These are phyloP conservation scores for Metarhizium sp. DNA, from an alignment of 2,329 filamentous ascomycete species.

Conservation along the genomic window DNA sequence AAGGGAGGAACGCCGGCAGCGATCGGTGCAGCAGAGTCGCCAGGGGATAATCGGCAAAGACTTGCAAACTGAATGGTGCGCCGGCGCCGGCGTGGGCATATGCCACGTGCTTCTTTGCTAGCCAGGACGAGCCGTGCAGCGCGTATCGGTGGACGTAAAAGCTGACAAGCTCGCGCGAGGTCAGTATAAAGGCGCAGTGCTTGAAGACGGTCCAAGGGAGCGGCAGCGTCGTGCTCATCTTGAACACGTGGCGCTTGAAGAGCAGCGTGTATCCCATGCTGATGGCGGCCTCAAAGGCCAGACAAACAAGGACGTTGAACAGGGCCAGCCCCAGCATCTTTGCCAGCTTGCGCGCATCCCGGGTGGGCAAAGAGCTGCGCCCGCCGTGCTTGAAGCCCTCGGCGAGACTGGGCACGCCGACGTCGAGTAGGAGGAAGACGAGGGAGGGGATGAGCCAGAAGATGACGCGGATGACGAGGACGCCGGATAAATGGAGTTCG, in stretches of 20 bases:
- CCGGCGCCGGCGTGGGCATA: conserved; percentile 44
- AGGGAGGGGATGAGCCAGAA: conserved; percentile 68
- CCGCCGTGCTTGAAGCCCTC: conserved; percentile 61
- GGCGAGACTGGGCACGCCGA: conserved; percentile 57
- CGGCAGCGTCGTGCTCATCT: conserved; percentile 37
- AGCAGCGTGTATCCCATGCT: conserved; percentile 26
- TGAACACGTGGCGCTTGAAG: conserved; percentile 33
- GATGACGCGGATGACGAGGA: conserved; percentile 54
- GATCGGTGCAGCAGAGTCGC: conserved; percentile 54
- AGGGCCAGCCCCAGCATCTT: conserved; percentile 31
- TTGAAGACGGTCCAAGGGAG: conserved; percentile 44
- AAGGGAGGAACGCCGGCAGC: conserved; percentile 56
- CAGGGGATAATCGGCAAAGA: conserved; percentile 60
- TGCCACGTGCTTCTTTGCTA: conserved; percentile 32
- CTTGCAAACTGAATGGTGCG: conserved; percentile 51
- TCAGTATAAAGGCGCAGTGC: conserved; percentile 34
- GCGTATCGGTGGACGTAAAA: conserved; percentile 67
- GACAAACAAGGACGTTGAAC: conserved; percentile 35
- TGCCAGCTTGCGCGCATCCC: conserved; percentile 23
- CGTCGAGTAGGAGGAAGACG: conserved; percentile 65
- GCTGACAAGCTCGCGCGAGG: conserved; percentile 47
- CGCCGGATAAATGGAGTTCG: conserved; percentile 64
- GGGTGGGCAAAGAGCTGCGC: conserved; percentile 36
- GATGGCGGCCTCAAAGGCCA: conserved; percentile 32
- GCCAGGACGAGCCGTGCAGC: conserved; percentile 44